phyloP scores from a whole-genome alignment of 192 early-diverging fungal genomes.

The Geosiphon pyriformis region DNA sequence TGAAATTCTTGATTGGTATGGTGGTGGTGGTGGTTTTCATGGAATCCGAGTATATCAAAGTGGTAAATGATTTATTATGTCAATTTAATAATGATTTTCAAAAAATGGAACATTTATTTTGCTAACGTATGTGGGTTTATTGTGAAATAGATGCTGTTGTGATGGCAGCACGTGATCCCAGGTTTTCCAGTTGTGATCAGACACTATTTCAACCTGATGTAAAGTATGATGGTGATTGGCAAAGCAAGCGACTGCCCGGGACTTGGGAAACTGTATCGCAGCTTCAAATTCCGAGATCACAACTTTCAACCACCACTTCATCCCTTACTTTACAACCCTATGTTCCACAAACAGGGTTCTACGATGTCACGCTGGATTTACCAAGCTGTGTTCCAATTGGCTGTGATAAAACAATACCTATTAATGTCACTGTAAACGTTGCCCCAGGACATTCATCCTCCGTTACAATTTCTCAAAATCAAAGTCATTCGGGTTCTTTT shows the following conservation, averaged over 20 bases:
- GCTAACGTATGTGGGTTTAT: not conserved
- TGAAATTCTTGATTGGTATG: constrained; percentile 53
- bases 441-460: constrained; percentile 27
- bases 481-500: constrained; percentile 35
- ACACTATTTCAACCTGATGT: constrained; percentile 2
- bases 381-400: constrained; percentile 42
- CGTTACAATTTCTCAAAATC: constrained; percentile 41
- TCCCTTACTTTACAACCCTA: constrained; percentile 37
- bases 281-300: not conserved
- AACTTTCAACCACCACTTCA: not conserved
- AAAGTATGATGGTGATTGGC: not conserved
- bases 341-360: constrained; percentile 56
- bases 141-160: constrained; percentile 8
- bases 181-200: not conserved
- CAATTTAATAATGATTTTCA: not conserved
- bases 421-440: constrained; percentile 34
- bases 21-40: constrained; percentile 37
- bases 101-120: not conserved
- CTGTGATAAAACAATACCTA: constrained; percentile 2
- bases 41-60: constrained; percentile 33
- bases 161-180: not conserved
- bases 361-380: constrained; percentile 47
- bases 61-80: not conserved
- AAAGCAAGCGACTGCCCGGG: not conserved
- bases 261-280: constrained; percentile 10